Base-by-base conservation (phyloP, 1,284 basidiomycete genomes). In the Termitomyces sp. region DNA sequence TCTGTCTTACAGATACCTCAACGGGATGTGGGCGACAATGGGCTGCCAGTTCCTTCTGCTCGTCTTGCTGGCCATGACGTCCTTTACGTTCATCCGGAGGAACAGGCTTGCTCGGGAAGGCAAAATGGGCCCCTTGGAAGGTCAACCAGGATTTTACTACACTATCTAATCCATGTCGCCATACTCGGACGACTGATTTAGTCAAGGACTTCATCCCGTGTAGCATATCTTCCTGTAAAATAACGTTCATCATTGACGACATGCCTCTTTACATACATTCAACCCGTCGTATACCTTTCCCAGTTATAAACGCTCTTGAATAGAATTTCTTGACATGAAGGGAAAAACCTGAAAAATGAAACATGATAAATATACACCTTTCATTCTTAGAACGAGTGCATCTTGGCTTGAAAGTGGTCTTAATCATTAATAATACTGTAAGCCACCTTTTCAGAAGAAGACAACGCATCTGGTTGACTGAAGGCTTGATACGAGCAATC, bases 401-500 rank as follows among this genome's bases (percentile, higher is more conserved):
- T 24, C 24, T 24, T 24, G 24, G 24, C 24, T 24, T 24, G 24
- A 24, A n/a, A n/a, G n/a, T n/a, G n/a, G n/a, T n/a, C n/a, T n/a
- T n/a, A n/a, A n/a, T n/a, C n/a, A n/a, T n/a, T n/a, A n/a, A n/a
- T n/a, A n/a, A n/a, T n/a, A n/a, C n/a, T n/a, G n/a, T n/a, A n/a
- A n/a, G n/a, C n/a, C n/a, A n/a, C n/a, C n/a, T n/a, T n/a, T n/a
- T n/a, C n/a, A n/a, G n/a, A n/a, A n/a, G n/a, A n/a, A n/a, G n/a
- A 17, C 0, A 38, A 62, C 65, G 15, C 31, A 84, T 88, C 73
- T 92, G 89, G 65, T 93, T 91, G 40, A 89, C 87, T 0, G 81
- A 84, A 12, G 90, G 89, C 56, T 79, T 82, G 59, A 88, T 70
- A 33, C 75, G 76, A 1, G 84, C 83, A 0, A 74, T 71, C 57